These are phyloP conservation scores for Parathielavia appendiculata DNA, from an alignment of 495 filamentous ascomycete genomes.

Conservation along the genomic window DNA sequence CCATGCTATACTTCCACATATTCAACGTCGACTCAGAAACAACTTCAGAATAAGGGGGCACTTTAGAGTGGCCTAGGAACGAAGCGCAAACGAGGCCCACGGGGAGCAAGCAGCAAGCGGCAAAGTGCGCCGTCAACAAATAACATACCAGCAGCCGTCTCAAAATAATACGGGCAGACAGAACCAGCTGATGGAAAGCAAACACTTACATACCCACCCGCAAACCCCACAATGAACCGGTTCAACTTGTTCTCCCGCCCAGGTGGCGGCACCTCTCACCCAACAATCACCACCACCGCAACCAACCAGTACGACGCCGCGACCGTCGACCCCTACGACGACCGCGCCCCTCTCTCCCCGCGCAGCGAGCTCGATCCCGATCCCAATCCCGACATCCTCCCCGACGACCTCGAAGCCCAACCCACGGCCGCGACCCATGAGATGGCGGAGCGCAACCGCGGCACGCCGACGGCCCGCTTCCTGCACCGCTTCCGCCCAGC, in stretches of 20 bases:
- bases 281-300: constrained; percentile 7
- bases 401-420: constrained; percentile 25
- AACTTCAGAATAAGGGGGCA: too few relatives aligned
- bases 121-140: too few relatives aligned
- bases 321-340: constrained; percentile 22
- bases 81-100: too few relatives aligned
- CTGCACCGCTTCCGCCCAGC: constrained; percentile 32
- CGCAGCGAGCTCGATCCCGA: neutral
- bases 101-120: too few relatives aligned
- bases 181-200: too few relatives aligned
- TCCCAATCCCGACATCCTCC: neutral
- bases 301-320: constrained; percentile 1
- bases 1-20: too few relatives aligned
- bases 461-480: constrained; percentile 15
- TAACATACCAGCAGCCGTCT: neutral
- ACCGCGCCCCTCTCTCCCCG: constrained; percentile 26
- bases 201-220: too few relatives aligned
- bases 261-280: neutral
- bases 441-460: constrained; percentile 29
- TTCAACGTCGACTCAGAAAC: too few relatives aligned
- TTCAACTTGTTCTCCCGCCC: constrained; percentile 29
- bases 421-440: neutral
- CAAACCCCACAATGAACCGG: constrained; percentile 23
- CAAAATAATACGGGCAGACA: constrained; percentile 5
- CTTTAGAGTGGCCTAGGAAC: too few relatives aligned